phyloP scores from a whole-genome alignment of 106 monocot species.

The Cymbidium sinense region DNA sequence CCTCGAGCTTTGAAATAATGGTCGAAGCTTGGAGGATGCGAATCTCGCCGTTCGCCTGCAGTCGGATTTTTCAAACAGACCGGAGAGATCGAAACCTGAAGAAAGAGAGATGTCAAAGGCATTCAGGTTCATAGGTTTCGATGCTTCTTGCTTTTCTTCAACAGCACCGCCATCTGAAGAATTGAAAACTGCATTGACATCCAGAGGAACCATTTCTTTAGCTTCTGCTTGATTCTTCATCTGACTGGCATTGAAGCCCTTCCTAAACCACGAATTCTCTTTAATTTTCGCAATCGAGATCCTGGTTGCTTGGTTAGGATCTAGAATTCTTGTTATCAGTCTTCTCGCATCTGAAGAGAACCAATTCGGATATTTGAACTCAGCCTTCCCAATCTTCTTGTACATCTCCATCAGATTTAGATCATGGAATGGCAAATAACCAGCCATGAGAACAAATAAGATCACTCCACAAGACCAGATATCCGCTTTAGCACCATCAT shows the following conservation, averaged over 20 bases:
- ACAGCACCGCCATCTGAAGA: neutral
- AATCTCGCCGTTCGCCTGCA: constrained; percentile 13
- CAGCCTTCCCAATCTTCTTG: constrained; percentile 37
- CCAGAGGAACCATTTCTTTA: constrained; percentile 11
- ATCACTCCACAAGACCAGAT: constrained; percentile 40
- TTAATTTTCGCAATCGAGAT: constrained; percentile 33
- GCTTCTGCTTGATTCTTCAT: constrained; percentile 3
- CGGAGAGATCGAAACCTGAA: constrained; percentile 32
- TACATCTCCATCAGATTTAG: constrained; percentile 42
- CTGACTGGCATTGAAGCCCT: constrained; percentile 16
- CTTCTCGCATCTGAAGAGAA: constrained; percentile 27
- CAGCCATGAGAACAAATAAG: constrained; percentile 22
- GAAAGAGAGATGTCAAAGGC: constrained; percentile 37
- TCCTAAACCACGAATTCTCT: constrained; percentile 33
- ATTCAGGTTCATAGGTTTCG: constrained; percentile 19
- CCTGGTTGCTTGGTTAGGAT: constrained; percentile 36
- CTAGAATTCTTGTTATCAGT: constrained; percentile 29
- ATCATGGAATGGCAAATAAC: constrained; percentile 46
- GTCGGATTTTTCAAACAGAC: constrained; percentile 17
- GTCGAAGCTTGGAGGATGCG: constrained; percentile 14
- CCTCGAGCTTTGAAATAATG: constrained; percentile 26
- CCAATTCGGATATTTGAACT: constrained; percentile 41
- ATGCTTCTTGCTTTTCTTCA: neutral
- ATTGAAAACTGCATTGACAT: constrained; percentile 14
- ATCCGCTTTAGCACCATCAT: constrained; percentile 48